These are phyloP conservation scores for Phytophthora cactorum DNA, from an alignment of 352 stramenopile species.

Conservation along the genomic window DNA sequence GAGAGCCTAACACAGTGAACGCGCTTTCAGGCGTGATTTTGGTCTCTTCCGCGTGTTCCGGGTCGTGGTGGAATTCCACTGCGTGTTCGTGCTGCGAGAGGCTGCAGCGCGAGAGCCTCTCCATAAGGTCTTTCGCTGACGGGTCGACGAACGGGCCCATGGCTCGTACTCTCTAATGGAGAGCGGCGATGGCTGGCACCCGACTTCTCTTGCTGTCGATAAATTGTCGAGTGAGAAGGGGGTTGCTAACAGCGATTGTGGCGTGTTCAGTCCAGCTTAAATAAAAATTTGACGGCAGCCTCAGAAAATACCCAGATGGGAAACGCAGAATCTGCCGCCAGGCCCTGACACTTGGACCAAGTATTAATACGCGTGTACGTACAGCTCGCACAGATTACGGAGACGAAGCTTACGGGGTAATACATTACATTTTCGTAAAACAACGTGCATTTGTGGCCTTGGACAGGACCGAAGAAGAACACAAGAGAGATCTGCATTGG, in stretches of 20 bases:
- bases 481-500: background rate
- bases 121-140: conserved; percentile 27
- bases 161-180: background rate
- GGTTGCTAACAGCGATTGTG: conserved; percentile 11
- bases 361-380: background rate
- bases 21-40: conserved; percentile 28
- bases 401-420: no score
- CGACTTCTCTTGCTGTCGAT: background rate
- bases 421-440: background rate
- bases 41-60: conserved; percentile 3
- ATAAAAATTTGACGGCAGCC: background rate
- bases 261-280: background rate
- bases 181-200: background rate
- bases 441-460: background rate
- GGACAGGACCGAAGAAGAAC: background rate
- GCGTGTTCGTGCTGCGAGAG: conserved; percentile 21
- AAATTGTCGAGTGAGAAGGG: conserved; percentile 11
- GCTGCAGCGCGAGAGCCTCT: conserved; percentile 24
- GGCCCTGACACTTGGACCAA: no score
- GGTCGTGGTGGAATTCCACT: background rate
- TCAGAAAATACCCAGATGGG: conserved; percentile 9
- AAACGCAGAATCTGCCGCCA: background rate
- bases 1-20: conserved; percentile 26
- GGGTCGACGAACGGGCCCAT: conserved; percentile 24
- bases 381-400: conserved; percentile 9